Conservation (phyloP, 2,329 filamentous ascomycete genomes). For the Shiraia bambusicola region DNA sequence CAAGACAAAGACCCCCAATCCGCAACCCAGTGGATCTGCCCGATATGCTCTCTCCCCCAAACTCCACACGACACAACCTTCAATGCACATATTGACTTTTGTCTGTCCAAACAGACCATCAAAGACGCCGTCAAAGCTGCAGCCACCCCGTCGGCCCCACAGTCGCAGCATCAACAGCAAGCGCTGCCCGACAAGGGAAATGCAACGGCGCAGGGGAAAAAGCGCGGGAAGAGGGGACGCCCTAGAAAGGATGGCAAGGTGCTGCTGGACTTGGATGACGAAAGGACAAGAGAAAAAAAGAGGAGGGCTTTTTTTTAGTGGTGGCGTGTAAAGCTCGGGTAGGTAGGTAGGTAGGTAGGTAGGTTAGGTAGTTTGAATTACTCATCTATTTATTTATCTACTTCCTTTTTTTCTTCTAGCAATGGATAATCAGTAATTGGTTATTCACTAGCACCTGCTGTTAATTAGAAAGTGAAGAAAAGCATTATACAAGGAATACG, state of each 20-base stretch:
- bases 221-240: no score
- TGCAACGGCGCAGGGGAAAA: not conserved
- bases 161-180: conserved; percentile 21
- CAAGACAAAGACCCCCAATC: conserved; percentile 25
- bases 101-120: conserved; percentile 83
- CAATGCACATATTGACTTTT: conserved; percentile 91
- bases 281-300: no score
- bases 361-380: not conserved
- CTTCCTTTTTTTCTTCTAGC: no score
- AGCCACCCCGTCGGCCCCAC: no score
- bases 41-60: conserved; percentile 80
- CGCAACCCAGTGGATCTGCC: conserved; percentile 72
- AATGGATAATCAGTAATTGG: no score
- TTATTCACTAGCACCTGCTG: no score
- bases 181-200: not conserved
- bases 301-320: not conserved
- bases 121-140: conserved; percentile 70
- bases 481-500: no score
- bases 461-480: no score
- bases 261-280: no score
- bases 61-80: conserved; percentile 72
- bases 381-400: no score
- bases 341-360: not conserved
- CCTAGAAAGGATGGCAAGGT: not conserved
- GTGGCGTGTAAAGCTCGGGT: no score